Evolutionary conservation across 768 basidiomycete species (phyloP).

Genomic region (Atractiella rhizophila): DNA sequence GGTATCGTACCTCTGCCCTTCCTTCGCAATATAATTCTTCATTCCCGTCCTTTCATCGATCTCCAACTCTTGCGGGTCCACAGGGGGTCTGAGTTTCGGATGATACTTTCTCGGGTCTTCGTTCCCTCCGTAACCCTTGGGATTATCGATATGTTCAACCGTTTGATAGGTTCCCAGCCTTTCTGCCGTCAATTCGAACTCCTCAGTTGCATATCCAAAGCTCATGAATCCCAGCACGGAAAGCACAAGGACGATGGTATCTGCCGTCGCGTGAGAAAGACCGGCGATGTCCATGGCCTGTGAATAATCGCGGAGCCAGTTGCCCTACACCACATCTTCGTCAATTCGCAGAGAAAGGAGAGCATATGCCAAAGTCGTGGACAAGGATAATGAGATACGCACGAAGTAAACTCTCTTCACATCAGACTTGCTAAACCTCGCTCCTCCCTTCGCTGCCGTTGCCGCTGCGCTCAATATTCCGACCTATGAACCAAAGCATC

Average conservation of each 20-base stretch:
- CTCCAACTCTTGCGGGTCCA: constrained; percentile 60
- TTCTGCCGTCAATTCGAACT: constrained; percentile 25
- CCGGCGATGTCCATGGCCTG: constrained; percentile 24
- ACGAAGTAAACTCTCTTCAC: too few relatives aligned
- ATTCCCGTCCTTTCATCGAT: constrained; percentile 65
- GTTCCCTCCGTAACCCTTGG: constrained; percentile 16
- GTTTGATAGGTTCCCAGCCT: constrained; percentile 25
- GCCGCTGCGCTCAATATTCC: too few relatives aligned
- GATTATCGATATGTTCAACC: constrained; percentile 26
- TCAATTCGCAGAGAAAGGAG: too few relatives aligned
- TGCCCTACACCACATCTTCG: too few relatives aligned
- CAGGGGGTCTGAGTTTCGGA: constrained; percentile 48
- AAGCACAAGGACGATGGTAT: constrained; percentile 67
- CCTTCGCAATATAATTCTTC: constrained; percentile 23
- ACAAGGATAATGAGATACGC: too few relatives aligned
- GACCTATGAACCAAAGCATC: too few relatives aligned
- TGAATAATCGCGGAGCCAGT: constrained; percentile 60
- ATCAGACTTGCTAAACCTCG: too few relatives aligned
- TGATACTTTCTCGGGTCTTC: constrained; percentile 53
- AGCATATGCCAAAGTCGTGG: too few relatives aligned
- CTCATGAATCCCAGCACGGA: constrained; percentile 68
- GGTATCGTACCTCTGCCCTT: not conserved
- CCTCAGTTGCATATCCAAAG: constrained; percentile 27
- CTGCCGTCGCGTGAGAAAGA: constrained; percentile 17
- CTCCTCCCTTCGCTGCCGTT: too few relatives aligned